Evolutionary conservation across 352 stramenopile genomes (phyloP).

Genomic region (Phytophthora podocarpi): DNA sequence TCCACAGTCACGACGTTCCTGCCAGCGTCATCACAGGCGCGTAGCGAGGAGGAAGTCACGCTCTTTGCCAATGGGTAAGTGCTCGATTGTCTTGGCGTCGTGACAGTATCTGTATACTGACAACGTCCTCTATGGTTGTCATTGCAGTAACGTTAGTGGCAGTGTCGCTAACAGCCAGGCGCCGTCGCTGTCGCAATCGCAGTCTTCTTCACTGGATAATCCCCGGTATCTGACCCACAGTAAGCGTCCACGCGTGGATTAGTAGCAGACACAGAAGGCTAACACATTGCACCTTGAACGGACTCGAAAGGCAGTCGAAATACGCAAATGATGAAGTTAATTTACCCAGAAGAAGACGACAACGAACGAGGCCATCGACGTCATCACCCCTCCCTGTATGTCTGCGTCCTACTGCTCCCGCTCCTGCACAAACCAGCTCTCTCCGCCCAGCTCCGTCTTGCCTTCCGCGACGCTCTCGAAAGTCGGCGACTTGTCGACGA

Average conservation of each 20-base stretch:
- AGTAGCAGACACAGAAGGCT: background rate
- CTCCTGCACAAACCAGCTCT: conserved; percentile 67
- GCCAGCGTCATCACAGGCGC: conserved; percentile 60
- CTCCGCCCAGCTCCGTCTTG: conserved; percentile 47
- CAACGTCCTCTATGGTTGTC: background rate
- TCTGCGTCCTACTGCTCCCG: conserved; percentile 23
- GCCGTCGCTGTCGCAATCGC: conserved; percentile 34
- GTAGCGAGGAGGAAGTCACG: conserved; percentile 47
- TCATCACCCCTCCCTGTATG: background rate
- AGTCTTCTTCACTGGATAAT: conserved; percentile 57
- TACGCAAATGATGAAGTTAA: conserved; percentile 40
- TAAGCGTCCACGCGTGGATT: conserved; percentile 57
- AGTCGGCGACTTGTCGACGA: conserved; percentile 80
- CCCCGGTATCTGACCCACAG: conserved; percentile 66
- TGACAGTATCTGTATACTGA: background rate
- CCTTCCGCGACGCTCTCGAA: conserved; percentile 59
- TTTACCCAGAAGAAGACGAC: conserved; percentile 22
- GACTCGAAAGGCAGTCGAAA: conserved; percentile 4
- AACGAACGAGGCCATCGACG: background rate
- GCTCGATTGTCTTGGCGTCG: background rate
- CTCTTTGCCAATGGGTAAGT: conserved; percentile 28
- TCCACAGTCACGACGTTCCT: conserved; percentile 85
- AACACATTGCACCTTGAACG: background rate
- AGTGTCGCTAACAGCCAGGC: conserved; percentile 17
- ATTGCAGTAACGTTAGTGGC: conserved; percentile 8